phyloP scores from a whole-genome alignment of 2,329 filamentous ascomycete species.

The Didymella keratinophila region DNA sequence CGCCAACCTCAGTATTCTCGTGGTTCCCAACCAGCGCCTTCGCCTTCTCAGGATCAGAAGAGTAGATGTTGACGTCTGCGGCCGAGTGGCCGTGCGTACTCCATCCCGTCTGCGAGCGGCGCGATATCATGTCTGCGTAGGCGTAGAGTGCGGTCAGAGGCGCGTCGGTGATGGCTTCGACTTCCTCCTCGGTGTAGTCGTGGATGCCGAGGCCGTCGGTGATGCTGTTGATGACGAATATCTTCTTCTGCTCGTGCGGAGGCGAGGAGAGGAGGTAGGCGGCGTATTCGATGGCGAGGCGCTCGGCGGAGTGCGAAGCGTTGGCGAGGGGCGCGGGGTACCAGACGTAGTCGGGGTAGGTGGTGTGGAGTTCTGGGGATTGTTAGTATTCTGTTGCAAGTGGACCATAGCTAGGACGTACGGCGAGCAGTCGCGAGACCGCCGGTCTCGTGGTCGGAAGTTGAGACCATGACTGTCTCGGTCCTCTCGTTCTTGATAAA shows the following conservation, averaged over 20 bases:
- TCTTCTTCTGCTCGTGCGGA: slow-evolving; percentile 43
- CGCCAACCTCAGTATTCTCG: slow-evolving; percentile 92
- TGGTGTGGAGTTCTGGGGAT: slow-evolving; percentile 61
- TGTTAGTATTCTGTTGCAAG: slow-evolving; percentile 20
- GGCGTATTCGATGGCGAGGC: slow-evolving; percentile 69
- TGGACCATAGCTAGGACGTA: slow-evolving; percentile 50
- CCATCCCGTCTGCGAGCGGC: slow-evolving; percentile 91
- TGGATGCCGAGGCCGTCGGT: slow-evolving; percentile 76
- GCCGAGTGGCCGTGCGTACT: slow-evolving; percentile 87
- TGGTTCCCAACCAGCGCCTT: slow-evolving; percentile 80
- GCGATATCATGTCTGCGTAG: slow-evolving; percentile 86
- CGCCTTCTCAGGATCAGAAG: slow-evolving; percentile 71
- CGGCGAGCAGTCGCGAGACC: slow-evolving; percentile 83
- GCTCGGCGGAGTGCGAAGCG: slow-evolving; percentile 76
- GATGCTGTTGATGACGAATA: slow-evolving; percentile 76
- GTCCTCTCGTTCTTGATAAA: slow-evolving; percentile 79
- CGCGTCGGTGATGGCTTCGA: slow-evolving; percentile 68
- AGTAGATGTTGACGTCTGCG: slow-evolving; percentile 97
- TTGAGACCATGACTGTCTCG: slow-evolving; percentile 83
- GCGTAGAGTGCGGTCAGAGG: slow-evolving; percentile 65
- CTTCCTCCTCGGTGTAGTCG: slow-evolving; percentile 75
- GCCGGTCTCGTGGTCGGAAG: slow-evolving; percentile 96
- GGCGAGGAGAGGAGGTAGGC: slow-evolving; percentile 61
- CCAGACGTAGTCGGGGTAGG: slow-evolving; percentile 78
- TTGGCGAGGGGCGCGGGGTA: slow-evolving; percentile 83